phyloP scores from a whole-genome alignment of 1,284 basidiomycete genomes.

The Schizopora paradoxa region DNA sequence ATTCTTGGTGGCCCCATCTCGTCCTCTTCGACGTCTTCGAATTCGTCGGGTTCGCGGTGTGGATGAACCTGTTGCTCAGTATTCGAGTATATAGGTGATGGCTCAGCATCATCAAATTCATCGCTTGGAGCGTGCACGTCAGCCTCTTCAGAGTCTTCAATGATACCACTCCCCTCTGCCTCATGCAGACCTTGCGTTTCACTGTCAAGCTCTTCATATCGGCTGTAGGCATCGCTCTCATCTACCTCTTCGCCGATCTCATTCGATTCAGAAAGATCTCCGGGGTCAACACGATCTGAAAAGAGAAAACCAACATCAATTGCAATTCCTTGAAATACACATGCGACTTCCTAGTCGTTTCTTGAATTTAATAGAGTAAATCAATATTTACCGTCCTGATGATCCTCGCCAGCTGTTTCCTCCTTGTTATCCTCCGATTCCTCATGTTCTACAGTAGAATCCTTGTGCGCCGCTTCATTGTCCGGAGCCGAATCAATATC shows the following conservation, averaged over 20 bases:
- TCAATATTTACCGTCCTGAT: conserved; percentile 52
- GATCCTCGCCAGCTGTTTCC: conserved; percentile 2
- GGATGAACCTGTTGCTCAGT: conserved; percentile 2
- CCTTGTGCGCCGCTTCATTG: conserved; percentile 20
- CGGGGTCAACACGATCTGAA: no score
- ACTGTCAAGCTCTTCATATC: no score
- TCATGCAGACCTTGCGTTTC: conserved; percentile 6
- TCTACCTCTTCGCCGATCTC: not conserved
- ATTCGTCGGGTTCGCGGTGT: not conserved
- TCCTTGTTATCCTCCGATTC: not conserved
- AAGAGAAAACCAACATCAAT: conserved; percentile 5
- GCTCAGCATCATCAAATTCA: conserved; percentile 8
- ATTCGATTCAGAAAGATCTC: not conserved
- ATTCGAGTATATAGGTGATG: not conserved
- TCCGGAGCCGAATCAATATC: no score
- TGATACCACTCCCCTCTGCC: conserved; percentile 14
- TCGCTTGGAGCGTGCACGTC: conserved; percentile 1
- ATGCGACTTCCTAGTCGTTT: conserved; percentile 26
- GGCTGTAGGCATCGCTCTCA: not conserved
- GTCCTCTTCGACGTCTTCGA: conserved; percentile 18
- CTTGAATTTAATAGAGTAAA: conserved; percentile 23
- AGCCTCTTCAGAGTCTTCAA: conserved; percentile 4
- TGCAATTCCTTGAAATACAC: conserved; percentile 1
- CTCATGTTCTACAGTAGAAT: not conserved
- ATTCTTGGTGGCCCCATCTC: conserved; percentile 30